Conservation (phyloP, 2,329 filamentous ascomycete species). For the Aspergillus sp. region DNA sequence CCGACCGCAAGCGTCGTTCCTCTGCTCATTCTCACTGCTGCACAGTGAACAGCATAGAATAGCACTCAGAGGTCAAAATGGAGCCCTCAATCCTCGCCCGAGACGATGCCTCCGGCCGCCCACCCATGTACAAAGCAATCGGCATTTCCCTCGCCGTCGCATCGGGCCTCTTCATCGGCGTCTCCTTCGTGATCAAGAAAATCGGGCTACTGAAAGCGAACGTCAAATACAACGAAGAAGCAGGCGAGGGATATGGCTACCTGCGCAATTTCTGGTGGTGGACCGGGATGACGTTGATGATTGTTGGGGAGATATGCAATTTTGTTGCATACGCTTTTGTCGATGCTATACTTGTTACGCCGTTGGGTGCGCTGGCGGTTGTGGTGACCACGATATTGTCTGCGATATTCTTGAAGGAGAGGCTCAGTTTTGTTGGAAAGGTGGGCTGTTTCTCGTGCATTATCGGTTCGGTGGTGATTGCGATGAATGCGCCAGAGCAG, state of each 20-base stretch:
- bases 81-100: constrained; percentile 30
- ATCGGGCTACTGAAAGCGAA: constrained; percentile 85
- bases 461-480: constrained; percentile 85
- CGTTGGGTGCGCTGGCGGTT: constrained; percentile 82
- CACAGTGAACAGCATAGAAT: constrained; percentile 9
- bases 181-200: constrained; percentile 95
- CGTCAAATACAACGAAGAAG: constrained; percentile 90
- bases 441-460: constrained; percentile 95
- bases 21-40: constrained; percentile 15
- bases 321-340: constrained; percentile 96
- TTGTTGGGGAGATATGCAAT: constrained; percentile 92
- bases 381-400: constrained; percentile 88
- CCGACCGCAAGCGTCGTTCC: constrained; percentile 6
- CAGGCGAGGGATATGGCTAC: constrained; percentile 94
- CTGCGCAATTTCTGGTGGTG: constrained; percentile 95
- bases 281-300: constrained; percentile 94
- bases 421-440: constrained; percentile 91
- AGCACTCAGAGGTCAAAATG: constrained; percentile 26
- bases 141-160: constrained; percentile 79
- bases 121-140: constrained; percentile 69
- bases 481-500: constrained; percentile 82
- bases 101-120: constrained; percentile 21
- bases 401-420: constrained; percentile 91
- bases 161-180: constrained; percentile 87
- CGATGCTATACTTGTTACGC: constrained; percentile 91